Percentiles rank a stretch among this genome's conserved stretches.
Conservation (phyloP, 2,329 filamentous ascomycete species). For the Paecilomyces fulvus region DNA sequence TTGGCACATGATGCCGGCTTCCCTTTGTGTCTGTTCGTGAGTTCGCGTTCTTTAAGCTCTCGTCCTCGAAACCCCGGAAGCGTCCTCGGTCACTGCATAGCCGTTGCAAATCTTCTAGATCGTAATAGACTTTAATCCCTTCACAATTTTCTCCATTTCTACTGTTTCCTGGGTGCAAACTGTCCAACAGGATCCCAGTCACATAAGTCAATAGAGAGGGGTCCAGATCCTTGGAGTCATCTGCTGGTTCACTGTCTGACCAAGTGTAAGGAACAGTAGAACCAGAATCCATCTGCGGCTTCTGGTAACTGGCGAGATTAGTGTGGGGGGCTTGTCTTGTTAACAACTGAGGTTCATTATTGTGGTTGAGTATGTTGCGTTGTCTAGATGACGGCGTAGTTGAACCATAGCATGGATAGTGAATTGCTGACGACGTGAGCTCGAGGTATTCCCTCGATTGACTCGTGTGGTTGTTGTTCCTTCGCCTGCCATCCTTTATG, state of each 20-base stretch:
- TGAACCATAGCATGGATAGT: neutral
- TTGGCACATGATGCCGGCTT: neutral
- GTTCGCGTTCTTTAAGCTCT: neutral
- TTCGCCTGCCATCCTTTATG: neutral
- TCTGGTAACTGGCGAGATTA: neutral
- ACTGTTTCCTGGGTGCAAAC: neutral
- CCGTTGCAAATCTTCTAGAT: constrained; percentile 4
- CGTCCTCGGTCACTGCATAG: neutral
- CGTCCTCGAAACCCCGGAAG: neutral
- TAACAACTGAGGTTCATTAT: neutral
- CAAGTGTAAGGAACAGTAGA: neutral
- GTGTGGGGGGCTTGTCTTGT: neutral
- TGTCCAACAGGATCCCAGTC: neutral
- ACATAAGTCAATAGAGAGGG: neutral
- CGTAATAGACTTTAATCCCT: neutral
- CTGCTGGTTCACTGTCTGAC: neutral
- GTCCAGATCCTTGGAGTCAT: neutral
- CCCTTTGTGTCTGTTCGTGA: neutral
- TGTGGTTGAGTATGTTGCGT: neutral
- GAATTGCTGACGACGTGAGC: neutral
- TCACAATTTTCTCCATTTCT: neutral
- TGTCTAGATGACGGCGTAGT: neutral
- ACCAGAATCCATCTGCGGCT: neutral
- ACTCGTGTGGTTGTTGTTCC: neutral
- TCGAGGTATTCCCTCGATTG: neutral